These are phyloP conservation scores for Sporothrix protearum DNA, from an alignment of 2,329 filamentous ascomycete species.

Conservation along the genomic window DNA sequence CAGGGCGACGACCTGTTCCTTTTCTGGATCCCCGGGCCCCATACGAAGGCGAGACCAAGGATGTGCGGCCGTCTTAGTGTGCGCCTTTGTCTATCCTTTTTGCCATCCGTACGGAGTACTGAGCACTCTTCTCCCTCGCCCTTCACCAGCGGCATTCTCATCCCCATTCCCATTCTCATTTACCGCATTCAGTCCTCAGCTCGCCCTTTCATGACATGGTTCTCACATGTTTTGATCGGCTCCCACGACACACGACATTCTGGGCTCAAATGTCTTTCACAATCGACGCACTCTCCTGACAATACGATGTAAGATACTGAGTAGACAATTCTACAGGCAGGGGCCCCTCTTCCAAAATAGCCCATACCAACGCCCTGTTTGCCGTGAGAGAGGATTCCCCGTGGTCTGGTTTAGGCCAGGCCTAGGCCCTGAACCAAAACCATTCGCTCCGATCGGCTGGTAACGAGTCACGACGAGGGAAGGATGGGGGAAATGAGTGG, in stretches of 20 bases:
- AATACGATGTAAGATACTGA: too few relatives aligned
- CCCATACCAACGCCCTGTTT: not conserved
- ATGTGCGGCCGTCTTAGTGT: not conserved
- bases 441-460: conserved; percentile 11
- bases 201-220: not conserved
- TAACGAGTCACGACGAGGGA: not conserved
- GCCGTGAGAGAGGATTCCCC: not conserved
- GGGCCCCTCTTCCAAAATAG: not conserved
- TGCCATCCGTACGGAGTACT: not conserved
- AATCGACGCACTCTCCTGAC: not conserved
- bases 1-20: not conserved
- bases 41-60: conserved; percentile 6
- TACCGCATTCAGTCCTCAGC: not conserved
- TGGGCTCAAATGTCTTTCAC: not conserved
- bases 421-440: not conserved
- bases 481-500: not conserved
- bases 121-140: not conserved
- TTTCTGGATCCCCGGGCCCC: not conserved
- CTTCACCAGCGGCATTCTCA: not conserved
- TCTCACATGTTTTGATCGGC: conserved; percentile 1
- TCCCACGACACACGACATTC: not conserved
- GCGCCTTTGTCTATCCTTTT: not conserved
- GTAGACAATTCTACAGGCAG: not conserved
- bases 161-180: not conserved
- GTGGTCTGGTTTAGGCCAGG: too few relatives aligned